Evolutionary conservation across 768 basidiomycete genomes (phyloP).

Genomic region (Russula ochroleuca): DNA sequence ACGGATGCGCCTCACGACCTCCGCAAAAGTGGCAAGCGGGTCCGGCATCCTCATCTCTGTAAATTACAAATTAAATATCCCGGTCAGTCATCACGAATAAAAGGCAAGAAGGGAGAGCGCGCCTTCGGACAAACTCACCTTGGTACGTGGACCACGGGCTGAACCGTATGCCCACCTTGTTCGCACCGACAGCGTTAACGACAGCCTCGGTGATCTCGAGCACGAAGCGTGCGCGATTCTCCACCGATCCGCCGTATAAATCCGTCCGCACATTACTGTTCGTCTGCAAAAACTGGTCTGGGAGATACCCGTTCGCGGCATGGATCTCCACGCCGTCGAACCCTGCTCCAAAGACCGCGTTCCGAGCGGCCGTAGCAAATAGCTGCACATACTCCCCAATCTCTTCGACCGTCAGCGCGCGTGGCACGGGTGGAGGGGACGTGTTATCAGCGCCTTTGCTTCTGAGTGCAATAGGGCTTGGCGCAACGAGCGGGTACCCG

Average conservation of each 20-base stretch:
- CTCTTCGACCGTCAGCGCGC: slow-evolving; percentile 30
- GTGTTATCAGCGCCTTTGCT: not conserved
- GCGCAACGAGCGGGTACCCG: not conserved
- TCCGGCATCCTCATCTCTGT: slow-evolving; percentile 25
- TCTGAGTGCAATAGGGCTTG: not conserved
- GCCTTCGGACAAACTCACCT: not conserved
- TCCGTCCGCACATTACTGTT: slow-evolving; percentile 41
- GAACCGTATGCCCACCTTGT: slow-evolving; percentile 37
- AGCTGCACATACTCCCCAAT: slow-evolving; percentile 30
- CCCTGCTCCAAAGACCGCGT: slow-evolving; percentile 36
- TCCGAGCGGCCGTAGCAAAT: slow-evolving; percentile 38
- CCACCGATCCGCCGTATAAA: slow-evolving; percentile 44
- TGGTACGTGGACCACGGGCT: slow-evolving; percentile 30
- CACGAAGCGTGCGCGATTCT: slow-evolving; percentile 43
- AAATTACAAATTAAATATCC: not conserved
- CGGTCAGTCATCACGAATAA: not conserved
- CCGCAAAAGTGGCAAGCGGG: slow-evolving; percentile 31
- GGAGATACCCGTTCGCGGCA: slow-evolving; percentile 33
- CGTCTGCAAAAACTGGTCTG: slow-evolving; percentile 40
- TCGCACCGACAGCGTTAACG: slow-evolving; percentile 36
- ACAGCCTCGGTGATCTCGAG: slow-evolving; percentile 40
- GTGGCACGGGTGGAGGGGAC: not conserved
- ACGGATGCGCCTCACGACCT: slow-evolving; percentile 31
- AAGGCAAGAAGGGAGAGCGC: too few species aligned
- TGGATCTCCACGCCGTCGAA: slow-evolving; percentile 36